Evolutionary conservation across 192 early-diverging fungal species (phyloP), one percentile per base, ranked within the genome.

Genomic region (Chytriomyces sp.): DNA sequence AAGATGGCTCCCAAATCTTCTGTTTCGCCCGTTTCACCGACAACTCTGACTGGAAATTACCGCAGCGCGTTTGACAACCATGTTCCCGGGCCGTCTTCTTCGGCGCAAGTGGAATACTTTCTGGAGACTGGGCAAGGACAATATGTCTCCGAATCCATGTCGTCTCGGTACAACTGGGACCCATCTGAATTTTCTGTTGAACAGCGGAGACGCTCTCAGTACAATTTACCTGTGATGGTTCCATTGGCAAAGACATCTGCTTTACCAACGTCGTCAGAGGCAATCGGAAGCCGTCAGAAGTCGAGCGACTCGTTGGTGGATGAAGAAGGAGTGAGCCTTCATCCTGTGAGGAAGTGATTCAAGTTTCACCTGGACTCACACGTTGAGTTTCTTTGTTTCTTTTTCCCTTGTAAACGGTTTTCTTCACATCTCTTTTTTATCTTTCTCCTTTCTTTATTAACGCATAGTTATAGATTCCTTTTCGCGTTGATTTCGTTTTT

Each of bases 81-180:
- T 35, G 35, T 35, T 35, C 35, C 35, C 35, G 0, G 35, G 35
- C 35, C 35, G 35, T 35, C 35, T 35, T 35, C 35, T 35, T 35
- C 35, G 35, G 35, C 35, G 35, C 35, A 35, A 35, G 35, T 35
- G 35, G 35, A 35, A 2, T 35, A 35, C 35, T 35, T 35, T 35
- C 35, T 35, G 3, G 35, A 35, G 35, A 35, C 35, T 35, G 35
- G 35, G 35, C 35, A 35, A 35, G 35, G 35, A 2, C 35, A 35
- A 35, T 35, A 35, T 35, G 35, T 35, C 13, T 64, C 35, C 1
- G 35, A 26, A 26, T 26, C 63, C 16, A 64, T 13, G 18, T 61
- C 61, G 16, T 64, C 73, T 7, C 61, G 63, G 9, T 75, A 75
- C 46, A 64, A 64, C 48, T 75, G 73, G 73, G 44, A 75, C 61